Evolutionary conservation across 2,329 filamentous ascomycete species (phyloP), one percentile per base, ranked within the genome.

Genomic region (Penicillium sp.): DNA sequence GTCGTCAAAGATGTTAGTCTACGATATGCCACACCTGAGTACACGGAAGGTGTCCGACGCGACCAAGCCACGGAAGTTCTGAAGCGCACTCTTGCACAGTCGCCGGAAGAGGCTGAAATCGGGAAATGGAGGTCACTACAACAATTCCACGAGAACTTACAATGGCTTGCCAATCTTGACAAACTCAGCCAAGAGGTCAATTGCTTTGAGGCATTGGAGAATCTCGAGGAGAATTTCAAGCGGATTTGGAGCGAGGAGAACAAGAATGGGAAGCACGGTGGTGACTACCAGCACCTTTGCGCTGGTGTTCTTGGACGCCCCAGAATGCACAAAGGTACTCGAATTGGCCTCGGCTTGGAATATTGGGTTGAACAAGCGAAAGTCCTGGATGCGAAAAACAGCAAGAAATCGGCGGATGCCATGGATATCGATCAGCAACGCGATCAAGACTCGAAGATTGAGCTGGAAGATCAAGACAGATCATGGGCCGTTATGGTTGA

Each of bases 131-230:
- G 72, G 54, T 61, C 62, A 11, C 59, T 77, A 22, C 58, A 64
- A 32, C 68, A 67, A 4, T 79, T 78, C 48, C 69, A 75, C 54
- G 68, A 69, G 53, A 78, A 78, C 56, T 50, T 79, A 32, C 71
- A 71, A 45, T 75, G 75, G 65, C 68, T 79, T 27, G 73, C 74
- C n/a, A 74, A 72, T 34, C 65, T 76, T 50, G 76, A 79, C 58
- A 69, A 70, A 49, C 68, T 77, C 47, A 76, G 75, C 50, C 68
- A 74, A 46, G 72, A 77, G 40, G 70, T 76, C 10, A 78, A 78
- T 44, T 78, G 76, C 42, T 78, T 79, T 45, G 72, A 77, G 60
- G 75, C 76, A 10, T 62, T 77, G n/a, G 75, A 75, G 48, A 73
- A 72, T 14, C 66, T 79, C 5, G 72, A 75, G 50, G 67, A 74